A percentile compares a stretch with the other conserved stretches of the same genome.
Conservation (phyloP, 2,329 filamentous ascomycete species). For the Trichoderma sp. region DNA sequence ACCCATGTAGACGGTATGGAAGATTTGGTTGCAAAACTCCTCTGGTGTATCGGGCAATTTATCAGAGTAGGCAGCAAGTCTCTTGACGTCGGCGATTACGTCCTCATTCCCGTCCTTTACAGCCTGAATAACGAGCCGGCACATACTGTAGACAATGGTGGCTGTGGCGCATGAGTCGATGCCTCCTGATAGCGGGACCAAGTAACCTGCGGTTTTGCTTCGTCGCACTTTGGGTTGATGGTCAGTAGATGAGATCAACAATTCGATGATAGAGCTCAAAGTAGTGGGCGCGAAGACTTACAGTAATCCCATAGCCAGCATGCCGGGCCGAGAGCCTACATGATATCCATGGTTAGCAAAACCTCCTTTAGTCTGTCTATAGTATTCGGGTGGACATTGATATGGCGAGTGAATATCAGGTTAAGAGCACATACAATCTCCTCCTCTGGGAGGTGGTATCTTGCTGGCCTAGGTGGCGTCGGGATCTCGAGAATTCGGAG, state of each 20-base stretch:
- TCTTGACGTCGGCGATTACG: constrained; percentile 29
- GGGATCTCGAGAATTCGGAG: constrained; percentile 21
- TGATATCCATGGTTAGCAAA: background rate
- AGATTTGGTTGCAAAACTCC: constrained; percentile 37
- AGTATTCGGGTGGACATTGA: background rate
- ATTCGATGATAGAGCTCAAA: background rate
- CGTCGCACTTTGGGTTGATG: constrained; percentile 31
- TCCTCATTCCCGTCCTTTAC: constrained; percentile 37
- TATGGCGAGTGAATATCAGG: background rate
- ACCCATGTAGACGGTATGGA: constrained; percentile 38
- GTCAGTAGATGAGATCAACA: background rate
- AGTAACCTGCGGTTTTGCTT: constrained; percentile 50
- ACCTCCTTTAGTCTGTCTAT: background rate
- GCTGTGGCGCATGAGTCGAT: constrained; percentile 54
- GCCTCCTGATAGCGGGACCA: constrained; percentile 54
- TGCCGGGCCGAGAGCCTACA: constrained; percentile 54
- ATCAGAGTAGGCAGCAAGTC: constrained; percentile 24
- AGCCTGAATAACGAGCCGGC: constrained; percentile 53
- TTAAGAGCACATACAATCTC: constrained; percentile 47
- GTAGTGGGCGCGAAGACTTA: constrained; percentile 2
- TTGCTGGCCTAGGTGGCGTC: constrained; percentile 16
- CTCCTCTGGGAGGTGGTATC: constrained; percentile 62
- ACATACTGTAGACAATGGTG: constrained; percentile 48
- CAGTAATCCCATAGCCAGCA: constrained; percentile 68
- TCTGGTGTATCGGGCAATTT: constrained; percentile 31